phyloP scores from a whole-genome alignment of 1,139 yeast genomes.

The Suhomyces maxii region DNA sequence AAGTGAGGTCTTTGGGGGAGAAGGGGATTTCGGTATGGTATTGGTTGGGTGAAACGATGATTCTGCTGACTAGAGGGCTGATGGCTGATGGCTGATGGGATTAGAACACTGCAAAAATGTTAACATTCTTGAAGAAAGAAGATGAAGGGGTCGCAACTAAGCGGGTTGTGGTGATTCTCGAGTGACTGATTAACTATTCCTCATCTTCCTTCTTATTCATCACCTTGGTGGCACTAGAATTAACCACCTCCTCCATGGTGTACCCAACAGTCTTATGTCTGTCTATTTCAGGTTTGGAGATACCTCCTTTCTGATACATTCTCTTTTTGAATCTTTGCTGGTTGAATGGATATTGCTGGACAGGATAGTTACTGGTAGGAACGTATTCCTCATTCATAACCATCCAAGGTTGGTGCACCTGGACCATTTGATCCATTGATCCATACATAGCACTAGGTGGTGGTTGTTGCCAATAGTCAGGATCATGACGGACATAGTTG shows the following conservation, averaged over 20 bases:
- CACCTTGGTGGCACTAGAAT: slow-evolving; percentile 19
- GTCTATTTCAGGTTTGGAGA: slow-evolving; percentile 12
- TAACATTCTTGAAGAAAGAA: no score
- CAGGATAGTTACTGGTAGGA: slow-evolving; percentile 14
- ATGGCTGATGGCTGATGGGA: neutral
- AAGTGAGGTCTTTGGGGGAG: no score
- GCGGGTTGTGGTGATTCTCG: no score
- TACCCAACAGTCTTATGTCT: slow-evolving; percentile 6
- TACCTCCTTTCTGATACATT: slow-evolving; percentile 15
- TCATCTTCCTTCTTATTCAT: slow-evolving; percentile 16
- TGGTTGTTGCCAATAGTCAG: slow-evolving; percentile 24
- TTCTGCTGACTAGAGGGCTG: neutral
- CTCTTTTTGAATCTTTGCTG: slow-evolving; percentile 24
- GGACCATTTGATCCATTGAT: slow-evolving; percentile 14
- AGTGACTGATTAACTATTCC: slow-evolving; percentile 4
- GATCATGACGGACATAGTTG: slow-evolving; percentile 18
- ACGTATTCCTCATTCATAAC: slow-evolving; percentile 19
- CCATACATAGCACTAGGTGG: slow-evolving; percentile 12
- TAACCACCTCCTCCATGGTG: slow-evolving; percentile 18
- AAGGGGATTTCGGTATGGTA: no score
- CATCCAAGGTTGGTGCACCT: slow-evolving; percentile 14
- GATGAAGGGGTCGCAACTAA: neutral
- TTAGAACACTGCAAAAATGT: no score
- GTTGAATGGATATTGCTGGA: slow-evolving; percentile 6
- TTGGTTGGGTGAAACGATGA: neutral